A percentile compares a stretch with the other conserved stretches of the same genome.
Conservation (phyloP, 441 rosid species). For the Populus tomentosa region DNA sequence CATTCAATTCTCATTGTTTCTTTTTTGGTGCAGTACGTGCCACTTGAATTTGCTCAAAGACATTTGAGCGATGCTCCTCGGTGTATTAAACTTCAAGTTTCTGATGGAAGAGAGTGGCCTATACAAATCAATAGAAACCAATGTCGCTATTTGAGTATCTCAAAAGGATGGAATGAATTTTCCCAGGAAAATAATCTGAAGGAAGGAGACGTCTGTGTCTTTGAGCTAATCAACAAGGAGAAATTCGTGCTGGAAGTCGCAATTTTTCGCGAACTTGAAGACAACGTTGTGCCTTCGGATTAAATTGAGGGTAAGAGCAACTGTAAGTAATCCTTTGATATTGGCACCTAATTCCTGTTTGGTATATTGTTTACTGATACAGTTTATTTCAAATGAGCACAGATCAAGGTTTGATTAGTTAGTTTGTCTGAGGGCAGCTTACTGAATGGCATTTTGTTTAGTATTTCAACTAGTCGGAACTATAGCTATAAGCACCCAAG, state of each 20-base stretch:
- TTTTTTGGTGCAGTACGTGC: conserved; percentile 11
- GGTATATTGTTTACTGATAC: no score
- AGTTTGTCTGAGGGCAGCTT: no score
- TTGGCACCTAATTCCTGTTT: no score
- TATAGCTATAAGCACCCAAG: no score
- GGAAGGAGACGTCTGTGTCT: conserved; percentile 14
- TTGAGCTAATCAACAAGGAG: neutral
- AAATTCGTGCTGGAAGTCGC: neutral
- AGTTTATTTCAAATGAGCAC: no score
- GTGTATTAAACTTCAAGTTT: conserved; percentile 8
- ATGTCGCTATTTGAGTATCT: neutral
- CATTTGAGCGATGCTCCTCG: neutral
- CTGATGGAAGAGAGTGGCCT: conserved; percentile 19
- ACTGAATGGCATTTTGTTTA: no score
- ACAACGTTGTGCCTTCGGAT: no score
- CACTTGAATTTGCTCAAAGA: neutral
- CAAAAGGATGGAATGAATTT: conserved; percentile 1
- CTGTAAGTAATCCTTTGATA: no score
- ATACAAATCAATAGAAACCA: neutral
- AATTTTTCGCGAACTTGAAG: neutral
- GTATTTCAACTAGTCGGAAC: no score
- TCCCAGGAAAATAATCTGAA: conserved; percentile 1
- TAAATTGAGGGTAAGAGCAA: no score
- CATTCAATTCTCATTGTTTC: neutral
- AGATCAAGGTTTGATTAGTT: no score